Base-by-base conservation (phyloP, 352 stramenopile genomes). In the Globisporangium parvum region DNA sequence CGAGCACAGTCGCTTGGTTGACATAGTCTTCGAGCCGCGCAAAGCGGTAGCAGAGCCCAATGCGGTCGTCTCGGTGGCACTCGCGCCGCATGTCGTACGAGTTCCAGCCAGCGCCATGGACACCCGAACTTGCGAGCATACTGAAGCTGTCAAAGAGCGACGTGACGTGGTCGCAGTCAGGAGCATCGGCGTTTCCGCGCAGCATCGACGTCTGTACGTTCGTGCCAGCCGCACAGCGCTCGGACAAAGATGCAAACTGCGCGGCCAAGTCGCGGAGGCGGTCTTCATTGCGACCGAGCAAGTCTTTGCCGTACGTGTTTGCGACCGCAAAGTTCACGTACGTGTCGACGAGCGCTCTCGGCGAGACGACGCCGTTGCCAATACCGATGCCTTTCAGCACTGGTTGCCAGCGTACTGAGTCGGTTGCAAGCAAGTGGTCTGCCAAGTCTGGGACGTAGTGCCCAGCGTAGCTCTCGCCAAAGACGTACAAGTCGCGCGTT, bases 371-470 rank as follows among this genome's bases (percentile, higher is more conserved):
- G 0, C 83, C 85, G 57, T 94, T 91, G 17, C 85, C 85, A 21
- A 94, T 90, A 23, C 69, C 87, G n/a, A 97, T 77, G 6, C 89
- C 90, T 55, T 91, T 90, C 28, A 97, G 62, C 9, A 57, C 59
- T 2, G 58, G 45, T 40, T 60, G 51, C 60, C 67, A 83, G 3
- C 53, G 57, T 28, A 50, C 46, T 4, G 59, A 42, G 26, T 80
- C 56, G 6, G 59, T 54, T 6, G 75, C 67, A 15, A 98, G 55
- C 46, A 98, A 62, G 33, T 75, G 73, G 21, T 79, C 70, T 3
- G 84, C 80, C 45, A 98, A 71, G 50, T 95, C 91, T 1, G 96
- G 96, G 20, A 98, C 87, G 60, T 98, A 99, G 52, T 98, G 92
- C 1, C 96, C 96, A 2, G 77, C 92, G 64, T 97, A 98, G 56